Evolutionary conservation across 257 asterid species (phyloP).

Genomic region (Apocynum venetum): DNA sequence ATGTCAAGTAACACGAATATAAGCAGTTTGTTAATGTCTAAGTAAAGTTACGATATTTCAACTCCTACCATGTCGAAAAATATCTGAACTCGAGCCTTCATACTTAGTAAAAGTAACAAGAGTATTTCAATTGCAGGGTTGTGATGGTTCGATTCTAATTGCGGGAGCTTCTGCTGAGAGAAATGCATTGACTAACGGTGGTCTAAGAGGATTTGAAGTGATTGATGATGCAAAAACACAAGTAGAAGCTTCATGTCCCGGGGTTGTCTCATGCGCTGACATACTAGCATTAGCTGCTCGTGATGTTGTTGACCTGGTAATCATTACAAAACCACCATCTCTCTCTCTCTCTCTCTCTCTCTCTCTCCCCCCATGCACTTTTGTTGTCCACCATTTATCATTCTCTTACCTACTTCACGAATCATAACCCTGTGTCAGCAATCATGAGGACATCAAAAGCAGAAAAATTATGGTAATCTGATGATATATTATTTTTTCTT

Average conservation of each 20-base stretch:
- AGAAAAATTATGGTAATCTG: no score
- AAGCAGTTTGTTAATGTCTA: no score
- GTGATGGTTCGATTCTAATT: conserved; percentile 58
- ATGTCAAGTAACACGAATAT: no score
- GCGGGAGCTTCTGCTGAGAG: conserved; percentile 45
- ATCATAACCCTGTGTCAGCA: no score
- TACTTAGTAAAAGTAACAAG: no score
- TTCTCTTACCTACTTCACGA: not conserved
- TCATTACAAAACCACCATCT: not conserved
- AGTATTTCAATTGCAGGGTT: conserved; percentile 36
- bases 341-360: not conserved
- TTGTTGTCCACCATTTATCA: not conserved
- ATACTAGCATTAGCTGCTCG: conserved; percentile 67
- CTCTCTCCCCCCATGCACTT: not conserved
- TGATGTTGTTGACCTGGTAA: conserved; percentile 61
- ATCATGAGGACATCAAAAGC: no score
- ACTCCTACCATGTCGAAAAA: no score
- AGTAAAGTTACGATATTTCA: no score
- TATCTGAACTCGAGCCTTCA: no score
- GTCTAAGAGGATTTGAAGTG: conserved; percentile 61
- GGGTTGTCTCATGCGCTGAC: conserved; percentile 65
- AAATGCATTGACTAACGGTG: conserved; percentile 41
- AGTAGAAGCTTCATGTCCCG: conserved; percentile 53
- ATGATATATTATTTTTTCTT: not conserved
- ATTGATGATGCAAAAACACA: conserved; percentile 60